Evolutionary conservation across 768 basidiomycete genomes (phyloP), one percentile per base, ranked within the genome.

Genomic region (Hericium erinaceus): DNA sequence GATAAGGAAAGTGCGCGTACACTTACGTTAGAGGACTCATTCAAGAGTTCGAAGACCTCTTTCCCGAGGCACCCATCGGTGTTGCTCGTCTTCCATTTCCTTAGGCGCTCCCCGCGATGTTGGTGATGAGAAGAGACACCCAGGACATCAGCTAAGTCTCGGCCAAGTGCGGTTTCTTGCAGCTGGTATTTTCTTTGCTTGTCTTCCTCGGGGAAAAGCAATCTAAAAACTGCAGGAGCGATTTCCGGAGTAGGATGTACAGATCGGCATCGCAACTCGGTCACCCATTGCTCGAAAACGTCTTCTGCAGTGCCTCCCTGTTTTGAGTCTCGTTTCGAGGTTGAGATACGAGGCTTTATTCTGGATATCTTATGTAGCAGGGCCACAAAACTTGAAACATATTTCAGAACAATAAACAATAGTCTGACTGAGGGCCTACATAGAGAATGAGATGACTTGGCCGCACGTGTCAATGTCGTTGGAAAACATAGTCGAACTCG

Each of bases 171-270:
- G 13, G 74, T 71, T 72, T 93, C 91, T 66, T 87, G 81, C 65
- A 93, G 74, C 38, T 82, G 81, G 63, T 86, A 95, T 67, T 82
- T 82, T 22, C 94, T 76, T 15, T 78, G 69, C 1, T 73, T 64
- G 59, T 94, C 90, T 57, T 91, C 83, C 59, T 94, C 85, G 0
- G 94, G 92, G 65, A 94, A 95, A n/a, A 95, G 72, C 4, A 93
- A 69, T 7, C 83, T 80, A 64, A 95, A 84, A 33, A 91, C 20
- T n/a, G 15, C 44, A 46, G 44, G 20, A 46, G n/a, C 44, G n/a
- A n/a, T 46, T 20, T 20, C 44, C 44, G 44, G 16, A 9, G 16
- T 9, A 20, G 16, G 9, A 18, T n/a, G 20, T 4, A 15, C 7
- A 15, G n/a, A 46, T 10, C 8, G 16, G n/a, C 20, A 16, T n/a